phyloP scores from a whole-genome alignment of 2,329 filamentous ascomycete genomes.

The Xylaria polymorpha region DNA sequence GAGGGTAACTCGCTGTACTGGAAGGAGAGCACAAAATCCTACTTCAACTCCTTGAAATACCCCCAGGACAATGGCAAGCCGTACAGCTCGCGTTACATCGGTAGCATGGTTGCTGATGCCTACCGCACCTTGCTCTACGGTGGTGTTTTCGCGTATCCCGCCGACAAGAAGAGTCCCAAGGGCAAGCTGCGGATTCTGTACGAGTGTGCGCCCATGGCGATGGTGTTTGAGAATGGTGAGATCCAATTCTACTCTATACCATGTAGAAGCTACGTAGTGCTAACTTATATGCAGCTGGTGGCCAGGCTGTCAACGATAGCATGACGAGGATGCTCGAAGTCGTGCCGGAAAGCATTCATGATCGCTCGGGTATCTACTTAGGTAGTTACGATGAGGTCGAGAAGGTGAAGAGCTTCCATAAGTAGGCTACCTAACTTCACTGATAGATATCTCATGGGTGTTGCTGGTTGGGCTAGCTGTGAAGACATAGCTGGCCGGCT shows the following conservation, averaged over 20 bases:
- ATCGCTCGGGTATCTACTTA: constrained; percentile 94
- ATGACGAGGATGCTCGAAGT: constrained; percentile 93
- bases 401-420: constrained; percentile 89
- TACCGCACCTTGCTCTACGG: constrained; percentile 96
- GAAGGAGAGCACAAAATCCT: constrained; percentile 86
- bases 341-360: constrained; percentile 91
- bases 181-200: constrained; percentile 97
- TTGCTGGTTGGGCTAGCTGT: background rate
- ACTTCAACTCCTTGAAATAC: constrained; percentile 90
- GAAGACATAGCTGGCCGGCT: background rate
- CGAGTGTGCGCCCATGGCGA: constrained; percentile 98
- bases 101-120: constrained; percentile 97
- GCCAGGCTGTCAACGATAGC: constrained; percentile 88
- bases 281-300: constrained; percentile 74
- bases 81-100: constrained; percentile 95
- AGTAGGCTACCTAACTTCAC: constrained; percentile 50
- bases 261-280: constrained; percentile 24
- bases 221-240: constrained; percentile 98
- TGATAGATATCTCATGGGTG: background rate
- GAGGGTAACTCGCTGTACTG: constrained; percentile 98
- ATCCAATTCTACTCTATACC: constrained; percentile 39
- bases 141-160: constrained; percentile 96
- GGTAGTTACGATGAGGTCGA: constrained; percentile 95
- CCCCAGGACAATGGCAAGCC: constrained; percentile 82
- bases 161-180: constrained; percentile 98